Conservation (phyloP, 2,329 filamentous ascomycete species). For the Drechslera avenae region DNA sequence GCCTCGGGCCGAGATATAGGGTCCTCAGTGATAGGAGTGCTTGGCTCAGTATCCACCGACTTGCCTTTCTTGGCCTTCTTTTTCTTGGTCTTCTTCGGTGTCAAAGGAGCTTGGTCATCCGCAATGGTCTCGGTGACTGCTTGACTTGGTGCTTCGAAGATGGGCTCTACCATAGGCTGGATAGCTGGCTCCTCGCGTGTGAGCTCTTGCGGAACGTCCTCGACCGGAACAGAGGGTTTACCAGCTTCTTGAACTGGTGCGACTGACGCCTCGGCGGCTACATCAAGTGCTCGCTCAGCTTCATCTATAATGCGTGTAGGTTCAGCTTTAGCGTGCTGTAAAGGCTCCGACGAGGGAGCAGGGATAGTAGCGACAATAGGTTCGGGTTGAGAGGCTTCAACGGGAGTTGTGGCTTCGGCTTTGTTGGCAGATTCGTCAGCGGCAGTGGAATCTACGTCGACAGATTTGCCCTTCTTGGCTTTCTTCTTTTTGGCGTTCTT, state of each 20-base stretch:
- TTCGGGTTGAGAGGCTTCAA: background rate
- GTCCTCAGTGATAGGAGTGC: constrained; percentile 17
- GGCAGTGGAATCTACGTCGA: constrained; percentile 5
- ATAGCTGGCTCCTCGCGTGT: background rate
- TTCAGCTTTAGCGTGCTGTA: background rate
- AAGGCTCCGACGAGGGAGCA: background rate
- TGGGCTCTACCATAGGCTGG: background rate
- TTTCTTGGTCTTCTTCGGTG: constrained; percentile 32
- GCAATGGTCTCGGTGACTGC: background rate
- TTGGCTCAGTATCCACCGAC: constrained; percentile 15
- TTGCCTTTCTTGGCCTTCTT: constrained; percentile 34
- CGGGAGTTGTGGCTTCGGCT: background rate
- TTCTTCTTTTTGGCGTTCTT: constrained; percentile 54
- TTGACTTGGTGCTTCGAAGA: background rate
- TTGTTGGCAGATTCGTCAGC: background rate
- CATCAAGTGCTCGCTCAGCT: background rate
- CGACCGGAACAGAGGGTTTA: background rate
- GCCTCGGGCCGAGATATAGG: background rate
- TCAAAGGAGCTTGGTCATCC: constrained; percentile 14
- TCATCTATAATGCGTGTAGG: background rate
- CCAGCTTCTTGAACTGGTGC: background rate
- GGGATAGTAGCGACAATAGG: background rate
- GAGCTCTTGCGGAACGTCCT: background rate
- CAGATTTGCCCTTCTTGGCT: constrained; percentile 18
- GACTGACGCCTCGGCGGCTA: background rate